Evolutionary conservation across 257 asterid genomes (phyloP), one percentile per base, ranked within the genome.

Genomic region (Osmanthus fragrans): DNA sequence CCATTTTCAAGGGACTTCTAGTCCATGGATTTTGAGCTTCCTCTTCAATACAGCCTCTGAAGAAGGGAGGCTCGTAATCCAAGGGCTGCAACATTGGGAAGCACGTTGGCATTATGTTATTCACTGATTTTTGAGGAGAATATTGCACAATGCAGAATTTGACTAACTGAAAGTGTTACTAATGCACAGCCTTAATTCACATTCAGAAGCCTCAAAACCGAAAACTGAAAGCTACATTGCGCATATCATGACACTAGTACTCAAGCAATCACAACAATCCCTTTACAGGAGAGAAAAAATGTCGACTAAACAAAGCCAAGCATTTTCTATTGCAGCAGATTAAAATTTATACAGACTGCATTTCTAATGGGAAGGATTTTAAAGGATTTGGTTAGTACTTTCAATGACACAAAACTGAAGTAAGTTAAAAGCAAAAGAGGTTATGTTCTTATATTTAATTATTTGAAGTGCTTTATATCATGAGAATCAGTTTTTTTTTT

Each of bases 41-140:
- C 77, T 91, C 95, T 76, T 90, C 91, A 9, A 91, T 84, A 92
- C 97, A 91, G 86, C 94, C 91, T 86, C 91, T 82, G 84, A 95
- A 95, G 80, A 95, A 95, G 11, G 97, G 99, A 73, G 98, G 98
- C 86, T 95, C 99, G 71, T 93, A 95, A 82, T 95, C 97, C 90
- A 84, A 86, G 33, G 97, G 99, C 99, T 95, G 92, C 88, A 91
- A 84, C 29, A 83, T 80, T 81, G 85, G 49, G 42, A 73, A 76
- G 34, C 80, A 39, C 34, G 56, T 65, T 75, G 54, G 23, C 13
- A 39, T 23, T 27, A n/a, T 1, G 34, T 71, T 63, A n/a, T 32
- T 21, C 2, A 60, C 33, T 60, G 68, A 60, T 21, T 60, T 21
- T 60, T 60, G 47, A 76, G 58, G 65, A 36, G 63, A 79, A 54